Percentiles rank a stretch among this genome's conserved stretches.
Evolutionary conservation across 495 filamentous ascomycete species (phyloP).

Genomic region (Stereocaulon alpinum): DNA sequence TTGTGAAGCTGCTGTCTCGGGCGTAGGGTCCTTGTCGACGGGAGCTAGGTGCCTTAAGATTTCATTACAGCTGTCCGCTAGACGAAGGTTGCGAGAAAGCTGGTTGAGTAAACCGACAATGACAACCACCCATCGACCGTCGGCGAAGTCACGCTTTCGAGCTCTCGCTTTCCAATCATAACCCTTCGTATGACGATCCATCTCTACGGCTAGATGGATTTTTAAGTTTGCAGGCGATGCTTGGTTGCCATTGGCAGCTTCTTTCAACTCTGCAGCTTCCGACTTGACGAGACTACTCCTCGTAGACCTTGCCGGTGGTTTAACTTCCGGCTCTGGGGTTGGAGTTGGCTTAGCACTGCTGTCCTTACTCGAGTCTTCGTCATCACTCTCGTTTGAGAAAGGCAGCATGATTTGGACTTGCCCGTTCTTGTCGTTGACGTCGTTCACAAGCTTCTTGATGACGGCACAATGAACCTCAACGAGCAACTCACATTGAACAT

Average conservation of each 20-base stretch:
- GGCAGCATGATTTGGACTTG: slow-evolving; percentile 69
- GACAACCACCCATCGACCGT: slow-evolving; percentile 86
- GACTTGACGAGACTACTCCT: slow-evolving; percentile 75
- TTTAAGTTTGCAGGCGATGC: slow-evolving; percentile 30
- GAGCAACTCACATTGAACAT: slow-evolving; percentile 76
- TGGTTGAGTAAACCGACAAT: slow-evolving; percentile 79
- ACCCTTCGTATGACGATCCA: slow-evolving; percentile 40
- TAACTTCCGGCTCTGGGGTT: slow-evolving; percentile 52
- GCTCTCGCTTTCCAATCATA: slow-evolving; percentile 80
- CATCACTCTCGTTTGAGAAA: slow-evolving; percentile 56
- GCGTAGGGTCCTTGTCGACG: slow-evolving; percentile 56
- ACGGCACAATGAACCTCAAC: slow-evolving; percentile 87
- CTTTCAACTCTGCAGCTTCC: slow-evolving; percentile 54
- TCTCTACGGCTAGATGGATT: slow-evolving; percentile 69
- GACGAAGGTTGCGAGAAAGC: slow-evolving; percentile 62
- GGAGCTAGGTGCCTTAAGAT: slow-evolving; percentile 73
- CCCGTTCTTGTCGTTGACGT: slow-evolving; percentile 59
- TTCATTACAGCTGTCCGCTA: slow-evolving; percentile 62
- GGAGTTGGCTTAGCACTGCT: slow-evolving; percentile 41
- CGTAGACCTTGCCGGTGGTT: slow-evolving; percentile 60
- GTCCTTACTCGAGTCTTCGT: slow-evolving; percentile 40
- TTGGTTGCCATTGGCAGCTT: slow-evolving; percentile 30
- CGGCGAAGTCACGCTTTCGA: slow-evolving; percentile 71
- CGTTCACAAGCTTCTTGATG: slow-evolving; percentile 74
- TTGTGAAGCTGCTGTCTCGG: slow-evolving; percentile 57